Evolutionary conservation across 2,329 filamentous ascomycete genomes (phyloP).

Genomic region (Akanthomyces lecanii): DNA sequence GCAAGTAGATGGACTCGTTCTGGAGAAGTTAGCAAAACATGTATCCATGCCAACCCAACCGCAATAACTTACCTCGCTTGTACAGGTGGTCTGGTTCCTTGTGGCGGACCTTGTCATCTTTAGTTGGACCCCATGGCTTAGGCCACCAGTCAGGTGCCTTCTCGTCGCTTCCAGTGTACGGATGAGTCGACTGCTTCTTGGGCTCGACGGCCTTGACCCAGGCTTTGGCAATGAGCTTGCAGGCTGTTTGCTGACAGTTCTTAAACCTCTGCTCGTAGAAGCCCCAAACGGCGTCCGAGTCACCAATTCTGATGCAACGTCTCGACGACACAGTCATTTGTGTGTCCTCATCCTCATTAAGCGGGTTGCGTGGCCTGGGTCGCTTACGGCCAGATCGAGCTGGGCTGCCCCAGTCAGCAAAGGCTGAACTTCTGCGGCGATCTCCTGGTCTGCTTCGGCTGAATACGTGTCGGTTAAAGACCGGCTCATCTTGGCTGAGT

Average conservation of each 20-base stretch:
- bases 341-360: slow-evolving; percentile 39
- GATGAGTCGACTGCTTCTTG: slow-evolving; percentile 71
- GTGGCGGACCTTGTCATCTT: slow-evolving; percentile 56
- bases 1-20: slow-evolving; percentile 56
- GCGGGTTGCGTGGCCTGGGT: slow-evolving; percentile 33
- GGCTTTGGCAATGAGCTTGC: slow-evolving; percentile 68
- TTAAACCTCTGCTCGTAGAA: slow-evolving; percentile 61
- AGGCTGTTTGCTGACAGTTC: slow-evolving; percentile 64
- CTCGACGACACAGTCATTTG: slow-evolving; percentile 38
- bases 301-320: slow-evolving; percentile 48
- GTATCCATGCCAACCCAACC: neutral
- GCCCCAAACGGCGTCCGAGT: slow-evolving; percentile 50
- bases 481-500: slow-evolving; percentile 25
- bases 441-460: slow-evolving; percentile 27
- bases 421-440: slow-evolving; percentile 29
- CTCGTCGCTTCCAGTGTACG: slow-evolving; percentile 62
- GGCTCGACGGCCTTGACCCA: slow-evolving; percentile 74
- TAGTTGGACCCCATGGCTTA: slow-evolving; percentile 46
- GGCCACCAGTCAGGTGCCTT: slow-evolving; percentile 67
- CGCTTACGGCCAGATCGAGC: slow-evolving; percentile 29
- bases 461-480: slow-evolving; percentile 25
- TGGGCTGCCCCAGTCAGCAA: slow-evolving; percentile 32
- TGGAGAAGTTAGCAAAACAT: slow-evolving; percentile 26
- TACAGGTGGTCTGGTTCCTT: slow-evolving; percentile 71
- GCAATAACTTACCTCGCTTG: slow-evolving; percentile 54